Evolutionary conservation across 2,329 filamentous ascomycete genomes (phyloP), one percentile per base, ranked within the genome.

Genomic region (Alternaria alternata): DNA sequence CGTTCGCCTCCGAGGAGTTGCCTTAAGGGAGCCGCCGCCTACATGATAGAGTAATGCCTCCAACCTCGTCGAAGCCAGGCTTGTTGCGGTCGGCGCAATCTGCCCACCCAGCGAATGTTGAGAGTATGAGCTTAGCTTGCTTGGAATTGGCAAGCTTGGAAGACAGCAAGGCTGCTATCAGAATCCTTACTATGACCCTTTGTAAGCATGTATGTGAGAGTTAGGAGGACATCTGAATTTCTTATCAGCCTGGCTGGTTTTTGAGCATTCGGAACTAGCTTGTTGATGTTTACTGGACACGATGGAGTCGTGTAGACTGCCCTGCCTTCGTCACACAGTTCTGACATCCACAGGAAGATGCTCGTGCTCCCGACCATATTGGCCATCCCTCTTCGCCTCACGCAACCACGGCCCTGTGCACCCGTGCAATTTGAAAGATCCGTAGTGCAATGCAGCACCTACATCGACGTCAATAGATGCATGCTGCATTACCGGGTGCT

Each of bases 401-500:
- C 34, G 14, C 14, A 24, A 24, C 30, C 46, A 18, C 20, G 34
- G 36, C 30, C 20, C 46, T 49, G 39, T 42, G 30, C 22, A 22
- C n/a, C 28, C 26, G 20, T 24, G 22, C 24, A 26, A 8, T 22
- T 28, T 39, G 41, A 34, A 8, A 26, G 34, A 47, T 28, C 22
- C 42, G 3, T 36, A 14, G 26, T 42, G 24, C 32, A 8, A 16
- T 38, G n/a, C 8, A 46, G 4, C 43, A 16, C 18, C 18, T 20
- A 38, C 46, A 30, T 34, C 14, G 49, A 47, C 22, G 34, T 24
- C 11, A 57, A 7, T 7, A n/a, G 18, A 12, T 24, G 22, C 38
- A 30, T 38, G 22, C n/a, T 28, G 59, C 32, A 69, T 60, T 49
- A 59, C 18, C 66, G 63, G 41, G 62, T 64, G 57, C 66, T 72